Percentiles rank a stretch among this genome's conserved stretches.
Evolutionary conservation across 176 grass and related monocot genomes (phyloP).

Genomic region (Cenchrus fungigraminus): DNA sequence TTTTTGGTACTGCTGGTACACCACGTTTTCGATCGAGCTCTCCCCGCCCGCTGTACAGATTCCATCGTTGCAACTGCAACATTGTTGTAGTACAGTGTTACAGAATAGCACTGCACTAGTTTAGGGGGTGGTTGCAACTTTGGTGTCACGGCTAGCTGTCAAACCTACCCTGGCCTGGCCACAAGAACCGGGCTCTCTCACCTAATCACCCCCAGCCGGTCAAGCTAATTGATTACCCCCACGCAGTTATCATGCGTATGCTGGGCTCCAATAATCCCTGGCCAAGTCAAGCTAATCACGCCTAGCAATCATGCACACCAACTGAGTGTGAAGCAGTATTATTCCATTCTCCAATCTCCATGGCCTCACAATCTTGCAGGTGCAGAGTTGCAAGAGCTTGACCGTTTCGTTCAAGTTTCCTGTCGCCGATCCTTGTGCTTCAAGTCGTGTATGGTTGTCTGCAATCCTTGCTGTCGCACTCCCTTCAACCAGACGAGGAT

Average conservation of each 20-base stretch:
- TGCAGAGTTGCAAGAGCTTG: neutral
- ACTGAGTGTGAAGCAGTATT: no score
- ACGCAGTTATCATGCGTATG: neutral
- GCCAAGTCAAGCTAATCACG: neutral
- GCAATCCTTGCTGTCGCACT: no score
- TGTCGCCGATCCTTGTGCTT: neutral
- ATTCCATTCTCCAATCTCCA: no score
- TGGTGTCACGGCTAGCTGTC: constrained; percentile 47
- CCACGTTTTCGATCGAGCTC: neutral
- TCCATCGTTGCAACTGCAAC: neutral
- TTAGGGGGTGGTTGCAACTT: constrained; percentile 37
- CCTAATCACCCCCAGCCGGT: neutral
- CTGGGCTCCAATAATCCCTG: no score
- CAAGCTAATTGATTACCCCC: constrained; percentile 31
- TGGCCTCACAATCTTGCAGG: neutral
- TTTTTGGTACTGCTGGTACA: neutral
- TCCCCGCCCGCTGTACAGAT: neutral
- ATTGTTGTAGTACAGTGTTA: neutral
- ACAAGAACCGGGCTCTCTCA: neutral
- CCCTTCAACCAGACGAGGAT: neutral
- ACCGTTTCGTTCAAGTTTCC: neutral
- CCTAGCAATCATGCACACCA: neutral
- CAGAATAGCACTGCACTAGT: neutral
- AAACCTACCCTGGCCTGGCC: constrained; percentile 31
- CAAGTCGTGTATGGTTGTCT: neutral